phyloP scores from a whole-genome alignment of 2,329 filamentous ascomycete species.

The Nemania bipapillata region DNA sequence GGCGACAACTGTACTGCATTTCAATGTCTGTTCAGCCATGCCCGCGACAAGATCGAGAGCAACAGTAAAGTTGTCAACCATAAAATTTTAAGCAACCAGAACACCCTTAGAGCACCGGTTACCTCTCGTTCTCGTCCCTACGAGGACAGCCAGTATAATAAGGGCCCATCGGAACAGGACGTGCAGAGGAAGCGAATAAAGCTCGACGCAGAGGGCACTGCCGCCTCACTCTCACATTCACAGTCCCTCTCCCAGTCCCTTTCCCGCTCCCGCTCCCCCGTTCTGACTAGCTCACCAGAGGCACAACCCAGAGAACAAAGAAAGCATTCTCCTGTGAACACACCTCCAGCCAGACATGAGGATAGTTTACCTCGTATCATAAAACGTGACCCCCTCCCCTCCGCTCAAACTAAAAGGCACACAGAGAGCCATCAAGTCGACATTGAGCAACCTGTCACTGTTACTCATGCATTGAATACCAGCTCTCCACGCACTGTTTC shows the following conservation, averaged over 20 bases:
- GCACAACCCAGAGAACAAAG: constrained; percentile 26
- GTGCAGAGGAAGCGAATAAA: constrained; percentile 47
- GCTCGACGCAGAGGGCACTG: constrained; percentile 32
- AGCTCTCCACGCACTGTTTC: constrained; percentile 14
- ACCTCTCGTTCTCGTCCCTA: constrained; percentile 15
- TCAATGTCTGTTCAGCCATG: constrained; percentile 63
- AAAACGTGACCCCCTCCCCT: constrained; percentile 11
- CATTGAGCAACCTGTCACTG: constrained; percentile 1
- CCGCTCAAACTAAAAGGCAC: constrained; percentile 9
- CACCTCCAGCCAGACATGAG: constrained; percentile 15
- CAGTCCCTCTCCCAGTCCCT: too few relatives aligned
- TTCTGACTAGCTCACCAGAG: constrained; percentile 1
- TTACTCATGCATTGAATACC: not conserved
- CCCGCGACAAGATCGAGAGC: constrained; percentile 47
- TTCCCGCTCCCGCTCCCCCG: too few relatives aligned
- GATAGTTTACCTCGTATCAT: constrained; percentile 1
- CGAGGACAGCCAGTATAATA: constrained; percentile 15
- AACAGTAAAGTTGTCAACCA: constrained; percentile 31
- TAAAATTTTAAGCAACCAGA: constrained; percentile 11
- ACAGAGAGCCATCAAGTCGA: constrained; percentile 18
- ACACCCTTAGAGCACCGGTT: constrained; percentile 5
- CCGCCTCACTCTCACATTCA: constrained; percentile 13
- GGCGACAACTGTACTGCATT: constrained; percentile 61
- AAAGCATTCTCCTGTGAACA: not conserved
- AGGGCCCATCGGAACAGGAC: constrained; percentile 32